These are phyloP conservation scores for Coelastrella sp. DNA, from an alignment of 139 green algal genomes.

Conservation along the genomic window DNA sequence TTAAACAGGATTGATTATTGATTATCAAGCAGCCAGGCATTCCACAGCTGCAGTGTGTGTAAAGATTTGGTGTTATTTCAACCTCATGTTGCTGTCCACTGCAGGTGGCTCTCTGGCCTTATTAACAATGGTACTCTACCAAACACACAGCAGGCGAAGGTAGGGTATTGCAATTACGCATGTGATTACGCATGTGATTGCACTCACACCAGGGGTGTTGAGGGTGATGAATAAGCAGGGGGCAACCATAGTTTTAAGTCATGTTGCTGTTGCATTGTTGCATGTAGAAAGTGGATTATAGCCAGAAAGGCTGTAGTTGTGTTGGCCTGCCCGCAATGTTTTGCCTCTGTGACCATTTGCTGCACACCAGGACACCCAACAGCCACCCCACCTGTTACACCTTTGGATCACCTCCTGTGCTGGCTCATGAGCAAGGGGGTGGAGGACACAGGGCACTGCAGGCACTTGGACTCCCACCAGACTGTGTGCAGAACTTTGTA, in stretches of 20 bases:
- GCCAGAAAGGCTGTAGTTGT: too few species aligned
- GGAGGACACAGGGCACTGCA: slow-evolving; percentile 53
- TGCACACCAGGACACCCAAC: neutral
- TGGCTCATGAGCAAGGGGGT: slow-evolving; percentile 61
- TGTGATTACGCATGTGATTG: neutral
- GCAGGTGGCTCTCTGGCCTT: slow-evolving; percentile 64
- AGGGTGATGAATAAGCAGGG: too few species aligned
- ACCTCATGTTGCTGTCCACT: neutral
- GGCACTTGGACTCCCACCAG: slow-evolving; percentile 10
- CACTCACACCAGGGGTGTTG: neutral
- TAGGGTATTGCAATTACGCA: neutral
- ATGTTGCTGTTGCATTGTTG: too few species aligned
- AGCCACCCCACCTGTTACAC: slow-evolving; percentile 48
- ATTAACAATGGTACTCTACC: slow-evolving; percentile 55
- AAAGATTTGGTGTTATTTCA: too few species aligned
- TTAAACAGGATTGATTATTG: neutral
- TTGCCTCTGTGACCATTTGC: neutral
- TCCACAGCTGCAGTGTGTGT: too few species aligned
- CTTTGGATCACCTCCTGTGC: slow-evolving; percentile 75
- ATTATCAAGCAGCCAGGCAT: neutral
- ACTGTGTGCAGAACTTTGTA: slow-evolving; percentile 65
- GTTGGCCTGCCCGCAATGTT: neutral
- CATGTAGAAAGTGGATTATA: too few species aligned
- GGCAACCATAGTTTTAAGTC: too few species aligned
- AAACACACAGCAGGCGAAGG: slow-evolving; percentile 11